Base-by-base conservation (phyloP, 169 alveolate species). In the Perkinsus olseni region DNA sequence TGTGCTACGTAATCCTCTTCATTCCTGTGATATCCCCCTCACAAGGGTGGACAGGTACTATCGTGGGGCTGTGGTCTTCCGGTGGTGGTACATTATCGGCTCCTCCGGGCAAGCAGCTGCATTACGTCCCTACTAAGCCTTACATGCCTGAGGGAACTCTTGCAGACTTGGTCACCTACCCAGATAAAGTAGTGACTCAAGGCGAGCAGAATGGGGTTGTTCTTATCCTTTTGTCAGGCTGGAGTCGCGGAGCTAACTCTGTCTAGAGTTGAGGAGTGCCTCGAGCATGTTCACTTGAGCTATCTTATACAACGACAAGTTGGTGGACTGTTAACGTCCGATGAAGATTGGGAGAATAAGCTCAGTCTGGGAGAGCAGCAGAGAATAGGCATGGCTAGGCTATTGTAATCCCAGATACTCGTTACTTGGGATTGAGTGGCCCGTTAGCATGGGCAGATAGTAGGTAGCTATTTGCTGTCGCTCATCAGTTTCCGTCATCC, bases 311-410 rank as follows among this genome's bases (percentile, higher is more conserved):
- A 8, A 28, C 82, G 82, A 4, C 34, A 62, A 4, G 4, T 4
- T 28, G 34, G 17, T 0, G 82, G 82, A 3, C 34, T 62, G 31
- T 24, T 62, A 28, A 21, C 82, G 4, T 24, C 1, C 0, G 82
- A 62, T 62, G 82, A 62, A 24, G 92, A 91, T n/a, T 91, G 92
- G 92, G 92, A 91, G 74, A n/a, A 91, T 39, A 40, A 38, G 74
- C 92, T 91, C 20, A 38, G 74, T n/a, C 92, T 91, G 1, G 92
- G 92, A 1, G 92, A 91, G 92, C 92, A 91, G 74, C 92, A 91
- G 92, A 38, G 92, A 21, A 31, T 91, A 40, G 39, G 74, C 21
- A 21, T 91, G 38, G 92, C 92, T 6, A n/a, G 92, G 36, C 38
- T 91, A 38, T 91, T 91, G 38, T 91, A 91, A n/a, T n/a, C n/a